A percentile compares a stretch with the other conserved stretches of the same genome.
phyloP scores from a whole-genome alignment of 2,329 filamentous ascomycete species.

The Lachnellula occidentalis region DNA sequence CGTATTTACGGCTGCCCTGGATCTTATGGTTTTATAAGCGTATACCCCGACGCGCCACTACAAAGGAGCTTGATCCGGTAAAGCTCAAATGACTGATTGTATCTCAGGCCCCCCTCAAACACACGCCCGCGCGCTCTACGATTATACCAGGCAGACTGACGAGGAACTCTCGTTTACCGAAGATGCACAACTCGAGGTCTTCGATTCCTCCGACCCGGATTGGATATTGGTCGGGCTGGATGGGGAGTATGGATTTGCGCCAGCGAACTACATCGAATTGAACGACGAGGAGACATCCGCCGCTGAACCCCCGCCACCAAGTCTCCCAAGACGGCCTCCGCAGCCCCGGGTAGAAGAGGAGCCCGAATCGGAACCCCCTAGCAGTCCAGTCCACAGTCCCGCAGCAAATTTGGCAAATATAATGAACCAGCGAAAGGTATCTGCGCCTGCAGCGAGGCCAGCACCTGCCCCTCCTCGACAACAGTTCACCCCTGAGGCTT shows the following conservation, averaged over 20 bases:
- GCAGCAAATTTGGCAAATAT: constrained; percentile 48
- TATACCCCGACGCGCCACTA: background rate
- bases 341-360: constrained; percentile 24
- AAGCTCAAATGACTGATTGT: constrained; percentile 14
- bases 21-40: background rate
- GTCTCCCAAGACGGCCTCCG: constrained; percentile 34
- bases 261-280: constrained; percentile 90
- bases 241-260: constrained; percentile 87
- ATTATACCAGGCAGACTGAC: constrained; percentile 94
- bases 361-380: constrained; percentile 23
- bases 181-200: constrained; percentile 76
- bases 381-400: constrained; percentile 24
- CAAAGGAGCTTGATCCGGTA: background rate
- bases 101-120: constrained; percentile 55
- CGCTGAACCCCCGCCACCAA: constrained; percentile 29
- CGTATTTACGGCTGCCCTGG: background rate
- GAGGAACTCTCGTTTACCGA: constrained; percentile 96
- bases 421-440: constrained; percentile 35
- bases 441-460: constrained; percentile 35
- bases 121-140: constrained; percentile 88
- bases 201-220: constrained; percentile 86
- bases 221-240: constrained; percentile 90
- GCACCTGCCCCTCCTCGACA: constrained; percentile 39
- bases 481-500: constrained; percentile 61
- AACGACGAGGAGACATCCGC: constrained; percentile 32